Base-by-base conservation (phyloP, 2,329 filamentous ascomycete species). In the Aspergillus clavatus region DNA sequence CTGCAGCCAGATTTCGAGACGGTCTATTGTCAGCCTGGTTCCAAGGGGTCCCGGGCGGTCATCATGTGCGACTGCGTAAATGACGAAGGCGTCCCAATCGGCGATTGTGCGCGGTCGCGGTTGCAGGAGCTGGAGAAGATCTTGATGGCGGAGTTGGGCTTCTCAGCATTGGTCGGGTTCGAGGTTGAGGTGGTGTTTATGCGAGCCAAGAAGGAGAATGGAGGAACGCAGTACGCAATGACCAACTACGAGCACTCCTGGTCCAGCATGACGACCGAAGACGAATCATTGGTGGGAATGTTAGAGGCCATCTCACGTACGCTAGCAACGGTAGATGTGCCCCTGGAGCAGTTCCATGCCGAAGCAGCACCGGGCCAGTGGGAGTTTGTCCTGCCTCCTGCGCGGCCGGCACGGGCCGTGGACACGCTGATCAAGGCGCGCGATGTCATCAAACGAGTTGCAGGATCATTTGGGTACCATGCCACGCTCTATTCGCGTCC, bases 101-200 rank as follows among this genome's bases (percentile, higher is more conserved):
- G 4, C 3, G 37, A 47, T 36, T 47, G 45, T 22, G 26, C 41
- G 3, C 36, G 45, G 11, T 43, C 45, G 11, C 42, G 16, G 12
- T 36, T 47, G 16, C 18, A 8, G 4, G n/a, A 16, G 5, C 31
- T 47, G 3, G 40, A 47, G 10, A 7, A 39, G 8, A 36, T 23
- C 2, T 21, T 47, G 10, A 12, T 26, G 11, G 12, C 22, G n/a
- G 28, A 47, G 19, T 21, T 33, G 5, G 29, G 27, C 5, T 40
- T 21, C 12, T 22, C 16, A 6, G 19, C 42, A 6, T 70, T 83
- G 0, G 60, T 88, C 5, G 87, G 87, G 0, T 90, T 89, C 53
- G 87, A 91, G 62, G 79, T 90, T 29, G 86, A 90, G 63, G 78
- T 89, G 19, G 74, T 84, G 2, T 81, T 90, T 48, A 70, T 89